phyloP scores from a whole-genome alignment of 352 stramenopile species.

The Phytophthora aleatoria region DNA sequence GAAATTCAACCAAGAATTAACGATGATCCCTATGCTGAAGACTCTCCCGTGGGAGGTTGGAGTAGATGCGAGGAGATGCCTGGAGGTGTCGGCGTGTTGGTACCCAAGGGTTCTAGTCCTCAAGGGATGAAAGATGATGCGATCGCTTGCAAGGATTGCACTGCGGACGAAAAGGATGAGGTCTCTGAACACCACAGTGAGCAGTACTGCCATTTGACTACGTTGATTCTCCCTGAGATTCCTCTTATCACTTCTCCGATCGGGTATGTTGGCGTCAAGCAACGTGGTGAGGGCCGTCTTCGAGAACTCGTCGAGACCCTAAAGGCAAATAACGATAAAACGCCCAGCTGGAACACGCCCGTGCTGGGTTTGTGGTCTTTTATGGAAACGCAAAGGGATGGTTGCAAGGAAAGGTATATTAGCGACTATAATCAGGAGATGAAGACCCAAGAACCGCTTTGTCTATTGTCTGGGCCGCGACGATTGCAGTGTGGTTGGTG shows the following conservation, averaged over 20 bases:
- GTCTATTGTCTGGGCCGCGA: not conserved
- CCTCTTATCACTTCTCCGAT: not conserved
- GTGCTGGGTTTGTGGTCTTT: conserved; percentile 14
- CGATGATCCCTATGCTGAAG: not conserved
- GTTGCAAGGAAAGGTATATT: not conserved
- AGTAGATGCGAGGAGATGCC: not conserved
- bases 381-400: not conserved
- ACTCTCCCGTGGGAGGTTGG: not conserved
- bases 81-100: not conserved
- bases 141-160: not conserved
- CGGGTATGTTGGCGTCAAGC: conserved; percentile 14
- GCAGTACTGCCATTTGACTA: not conserved
- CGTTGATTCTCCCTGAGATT: conserved; percentile 8
- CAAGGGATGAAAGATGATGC: not conserved
- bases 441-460: not conserved
- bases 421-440: not conserved
- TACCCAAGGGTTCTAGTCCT: not conserved
- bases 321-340: not conserved
- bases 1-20: not conserved
- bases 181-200: not conserved
- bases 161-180: not conserved
- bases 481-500: conserved; percentile 28
- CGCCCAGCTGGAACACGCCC: not conserved
- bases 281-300: conserved; percentile 14
- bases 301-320: conserved; percentile 2